phyloP scores from a whole-genome alignment of 345 rosid genomes.

The Eucalyptus tenuipes region DNA sequence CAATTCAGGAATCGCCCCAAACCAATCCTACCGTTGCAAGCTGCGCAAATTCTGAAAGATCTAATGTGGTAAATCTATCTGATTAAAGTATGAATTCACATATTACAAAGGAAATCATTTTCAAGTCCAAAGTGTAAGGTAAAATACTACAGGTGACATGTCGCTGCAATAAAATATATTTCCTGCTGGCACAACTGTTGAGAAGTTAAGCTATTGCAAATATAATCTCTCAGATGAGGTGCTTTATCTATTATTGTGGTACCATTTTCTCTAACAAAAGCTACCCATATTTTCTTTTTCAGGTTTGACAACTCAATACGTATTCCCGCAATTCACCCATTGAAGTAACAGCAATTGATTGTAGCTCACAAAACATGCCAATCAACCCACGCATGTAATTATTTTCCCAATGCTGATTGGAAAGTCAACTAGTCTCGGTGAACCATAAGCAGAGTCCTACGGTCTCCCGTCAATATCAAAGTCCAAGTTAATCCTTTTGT shows the following conservation, averaged over 20 bases:
- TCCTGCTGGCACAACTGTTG: not conserved
- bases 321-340: not conserved
- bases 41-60: constrained; percentile 20
- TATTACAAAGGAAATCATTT: not conserved
- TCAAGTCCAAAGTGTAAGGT: not conserved
- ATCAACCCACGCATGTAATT: not conserved
- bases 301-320: not conserved
- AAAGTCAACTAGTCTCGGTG: not conserved
- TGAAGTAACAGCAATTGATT: not conserved
- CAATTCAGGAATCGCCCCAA: constrained; percentile 25
- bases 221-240: not conserved
- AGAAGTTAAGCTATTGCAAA: not conserved
- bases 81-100: not conserved
- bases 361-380: not conserved
- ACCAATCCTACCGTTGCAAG: constrained; percentile 29
- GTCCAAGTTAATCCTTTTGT: not conserved
- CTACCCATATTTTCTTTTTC: not conserved
- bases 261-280: not conserved
- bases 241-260: not conserved
- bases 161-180: not conserved
- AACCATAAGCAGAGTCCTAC: not conserved
- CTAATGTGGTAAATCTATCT: not conserved
- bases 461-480: not conserved
- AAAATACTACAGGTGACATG: not conserved
- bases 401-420: not conserved